A percentile compares a stretch with the other conserved stretches of the same genome.
Evolutionary conservation across 768 basidiomycete genomes (phyloP).

Genomic region (Pluteus cervinus): DNA sequence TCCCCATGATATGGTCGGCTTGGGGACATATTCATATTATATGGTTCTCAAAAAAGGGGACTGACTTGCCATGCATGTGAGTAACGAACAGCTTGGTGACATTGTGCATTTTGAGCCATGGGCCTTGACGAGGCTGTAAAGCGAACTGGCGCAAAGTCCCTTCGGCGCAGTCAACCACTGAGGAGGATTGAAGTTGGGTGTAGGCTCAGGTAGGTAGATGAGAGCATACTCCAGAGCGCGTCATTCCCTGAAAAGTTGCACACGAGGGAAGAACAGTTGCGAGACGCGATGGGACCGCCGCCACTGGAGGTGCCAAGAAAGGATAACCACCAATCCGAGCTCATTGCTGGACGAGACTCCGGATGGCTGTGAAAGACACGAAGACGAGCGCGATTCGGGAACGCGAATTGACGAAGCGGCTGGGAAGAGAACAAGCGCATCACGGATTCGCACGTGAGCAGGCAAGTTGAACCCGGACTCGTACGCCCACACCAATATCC

Average conservation of each 20-base stretch:
- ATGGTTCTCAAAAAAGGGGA: too few relatives aligned
- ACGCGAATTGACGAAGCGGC: neutral
- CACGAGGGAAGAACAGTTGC: constrained; percentile 73
- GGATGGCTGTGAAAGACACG: neutral
- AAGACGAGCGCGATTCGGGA: neutral
- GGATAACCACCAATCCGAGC: constrained; percentile 45
- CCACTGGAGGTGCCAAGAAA: constrained; percentile 78
- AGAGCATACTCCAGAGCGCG: constrained; percentile 59
- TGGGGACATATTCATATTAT: constrained; percentile 6
- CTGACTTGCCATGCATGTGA: constrained; percentile 73
- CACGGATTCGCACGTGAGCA: too few relatives aligned
- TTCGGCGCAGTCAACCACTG: constrained; percentile 84
- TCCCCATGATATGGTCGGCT: constrained; percentile 75
- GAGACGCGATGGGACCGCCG: constrained; percentile 65
- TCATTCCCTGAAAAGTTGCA: constrained; percentile 50
- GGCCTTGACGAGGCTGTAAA: constrained; percentile 35
- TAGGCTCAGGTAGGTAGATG: constrained; percentile 2
- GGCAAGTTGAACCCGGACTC: too few relatives aligned
- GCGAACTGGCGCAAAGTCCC: constrained; percentile 70
- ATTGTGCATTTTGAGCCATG: constrained; percentile 34
- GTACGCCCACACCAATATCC: too few relatives aligned
- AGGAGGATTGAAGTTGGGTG: constrained; percentile 10
- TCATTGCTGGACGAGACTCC: constrained; percentile 20
- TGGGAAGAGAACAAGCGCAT: neutral
- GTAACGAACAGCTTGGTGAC: constrained; percentile 75